These are phyloP conservation scores for Monosporascus sp. DNA, from an alignment of 2,329 filamentous ascomycete genomes.

Conservation along the genomic window DNA sequence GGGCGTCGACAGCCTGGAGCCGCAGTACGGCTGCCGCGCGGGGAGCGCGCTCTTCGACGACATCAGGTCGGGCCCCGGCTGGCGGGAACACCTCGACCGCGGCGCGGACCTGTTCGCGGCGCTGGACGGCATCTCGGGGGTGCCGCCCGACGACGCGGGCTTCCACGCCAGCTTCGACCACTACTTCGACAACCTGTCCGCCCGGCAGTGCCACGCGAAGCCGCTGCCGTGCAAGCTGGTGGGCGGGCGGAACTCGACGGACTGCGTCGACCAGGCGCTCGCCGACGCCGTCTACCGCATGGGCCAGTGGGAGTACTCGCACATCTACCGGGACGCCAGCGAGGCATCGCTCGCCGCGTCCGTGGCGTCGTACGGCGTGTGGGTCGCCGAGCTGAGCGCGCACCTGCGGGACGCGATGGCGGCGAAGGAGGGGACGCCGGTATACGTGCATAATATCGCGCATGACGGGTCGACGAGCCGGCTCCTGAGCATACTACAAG, in stretches of 20 bases:
- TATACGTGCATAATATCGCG: constrained; percentile 72
- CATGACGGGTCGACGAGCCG: constrained; percentile 71
- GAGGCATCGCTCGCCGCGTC: constrained; percentile 56
- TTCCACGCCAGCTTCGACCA: constrained; percentile 74
- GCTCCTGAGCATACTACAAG: constrained; percentile 63
- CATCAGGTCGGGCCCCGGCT: constrained; percentile 47
- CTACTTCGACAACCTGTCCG: constrained; percentile 80
- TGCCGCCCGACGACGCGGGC: constrained; percentile 46
- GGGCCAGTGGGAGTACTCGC: constrained; percentile 76
- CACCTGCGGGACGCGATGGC: constrained; percentile 53
- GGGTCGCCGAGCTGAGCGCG: constrained; percentile 63
- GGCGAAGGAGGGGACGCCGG: constrained; percentile 30
- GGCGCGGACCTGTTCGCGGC: constrained; percentile 48
- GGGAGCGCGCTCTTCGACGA: constrained; percentile 36
- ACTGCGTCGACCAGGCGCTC: constrained; percentile 57
- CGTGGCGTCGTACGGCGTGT: constrained; percentile 62
- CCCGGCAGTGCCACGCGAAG: constrained; percentile 69
- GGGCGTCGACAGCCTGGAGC: constrained; percentile 67
- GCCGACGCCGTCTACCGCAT: constrained; percentile 69
- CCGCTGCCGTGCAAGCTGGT: constrained; percentile 62
- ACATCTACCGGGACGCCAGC: constrained; percentile 63
- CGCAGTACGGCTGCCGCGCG: constrained; percentile 59
- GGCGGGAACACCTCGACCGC: constrained; percentile 58
- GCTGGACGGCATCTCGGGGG: constrained; percentile 65
- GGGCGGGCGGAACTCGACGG: constrained; percentile 36